Evolutionary conservation across 2,329 filamentous ascomycete species (phyloP).

Genomic region (Ramularia endophylla): DNA sequence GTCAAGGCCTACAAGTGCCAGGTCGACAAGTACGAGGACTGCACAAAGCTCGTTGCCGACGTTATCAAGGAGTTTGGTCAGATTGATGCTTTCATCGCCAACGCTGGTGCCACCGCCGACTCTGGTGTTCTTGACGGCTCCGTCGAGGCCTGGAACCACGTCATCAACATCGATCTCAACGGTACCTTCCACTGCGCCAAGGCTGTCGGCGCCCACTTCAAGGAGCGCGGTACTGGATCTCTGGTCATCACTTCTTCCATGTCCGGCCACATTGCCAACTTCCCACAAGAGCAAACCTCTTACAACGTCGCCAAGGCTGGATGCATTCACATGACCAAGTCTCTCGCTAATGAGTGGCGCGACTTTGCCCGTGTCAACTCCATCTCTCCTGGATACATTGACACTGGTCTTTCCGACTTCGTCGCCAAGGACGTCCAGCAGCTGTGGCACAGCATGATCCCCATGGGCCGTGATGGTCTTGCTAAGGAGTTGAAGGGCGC

Average conservation of each 20-base stretch:
- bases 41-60: constrained; percentile 51
- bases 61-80: constrained; percentile 65
- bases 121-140: constrained; percentile 62
- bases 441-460: constrained; percentile 56
- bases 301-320: constrained; percentile 63
- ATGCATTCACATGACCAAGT: constrained; percentile 52
- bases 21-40: constrained; percentile 52
- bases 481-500: constrained; percentile 61
- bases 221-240: constrained; percentile 57
- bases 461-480: constrained; percentile 55
- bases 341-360: constrained; percentile 63
- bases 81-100: constrained; percentile 62
- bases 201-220: constrained; percentile 76
- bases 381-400: constrained; percentile 64
- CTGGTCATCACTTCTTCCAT: constrained; percentile 66
- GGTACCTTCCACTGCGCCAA: constrained; percentile 81
- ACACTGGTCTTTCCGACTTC: constrained; percentile 62
- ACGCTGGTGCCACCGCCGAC: constrained; percentile 65
- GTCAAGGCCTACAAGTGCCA: constrained; percentile 63
- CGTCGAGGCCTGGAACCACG: constrained; percentile 66
- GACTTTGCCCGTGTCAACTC: constrained; percentile 64
- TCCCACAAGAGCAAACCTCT: constrained; percentile 63
- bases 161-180: constrained; percentile 82
- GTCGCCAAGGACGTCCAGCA: constrained; percentile 53
- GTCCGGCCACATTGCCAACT: constrained; percentile 81